These are phyloP conservation scores for Tulasnella sp. DNA, from an alignment of 768 basidiomycete genomes.

Conservation along the genomic window DNA sequence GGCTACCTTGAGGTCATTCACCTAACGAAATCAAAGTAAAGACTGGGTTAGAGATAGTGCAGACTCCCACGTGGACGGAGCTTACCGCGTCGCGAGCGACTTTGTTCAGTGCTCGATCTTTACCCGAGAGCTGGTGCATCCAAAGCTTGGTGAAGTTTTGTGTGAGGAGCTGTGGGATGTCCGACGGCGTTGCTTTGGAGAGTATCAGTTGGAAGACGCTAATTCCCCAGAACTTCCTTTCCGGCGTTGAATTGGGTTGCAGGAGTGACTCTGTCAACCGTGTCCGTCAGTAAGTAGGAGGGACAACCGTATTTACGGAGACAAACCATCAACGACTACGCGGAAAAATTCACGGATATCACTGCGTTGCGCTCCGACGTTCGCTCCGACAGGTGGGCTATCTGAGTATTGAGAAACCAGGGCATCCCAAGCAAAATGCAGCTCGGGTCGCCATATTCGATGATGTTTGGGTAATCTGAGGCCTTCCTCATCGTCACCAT, in stretches of 20 bases:
- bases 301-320: background rate
- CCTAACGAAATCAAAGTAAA: slow-evolving; percentile 50
- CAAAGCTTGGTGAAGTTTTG: slow-evolving; percentile 95
- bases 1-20: slow-evolving; percentile 70
- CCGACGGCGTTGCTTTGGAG: slow-evolving; percentile 62
- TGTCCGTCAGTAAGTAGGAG: background rate
- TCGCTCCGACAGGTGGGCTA: slow-evolving; percentile 41
- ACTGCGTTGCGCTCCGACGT: slow-evolving; percentile 49
- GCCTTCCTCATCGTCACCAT: slow-evolving; percentile 58
- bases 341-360: slow-evolving; percentile 91
- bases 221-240: slow-evolving; percentile 97
- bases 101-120: slow-evolving; percentile 88
- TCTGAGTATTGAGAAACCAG: slow-evolving; percentile 76
- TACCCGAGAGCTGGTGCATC: slow-evolving; percentile 92
- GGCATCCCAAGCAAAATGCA: slow-evolving; percentile 90
- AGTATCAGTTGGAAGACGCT: slow-evolving; percentile 83
- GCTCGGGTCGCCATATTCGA: slow-evolving; percentile 75
- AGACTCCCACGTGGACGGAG: slow-evolving; percentile 22
- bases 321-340: slow-evolving; percentile 85
- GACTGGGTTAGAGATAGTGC: background rate
- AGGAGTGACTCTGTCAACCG: slow-evolving; percentile 75
- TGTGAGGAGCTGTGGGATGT: slow-evolving; percentile 86
- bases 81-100: slow-evolving; percentile 81
- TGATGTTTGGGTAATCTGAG: slow-evolving; percentile 41
- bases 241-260: slow-evolving; percentile 75